Evolutionary conservation across 352 stramenopile genomes (phyloP).

Genomic region (Ochromonadaceae sp.): DNA sequence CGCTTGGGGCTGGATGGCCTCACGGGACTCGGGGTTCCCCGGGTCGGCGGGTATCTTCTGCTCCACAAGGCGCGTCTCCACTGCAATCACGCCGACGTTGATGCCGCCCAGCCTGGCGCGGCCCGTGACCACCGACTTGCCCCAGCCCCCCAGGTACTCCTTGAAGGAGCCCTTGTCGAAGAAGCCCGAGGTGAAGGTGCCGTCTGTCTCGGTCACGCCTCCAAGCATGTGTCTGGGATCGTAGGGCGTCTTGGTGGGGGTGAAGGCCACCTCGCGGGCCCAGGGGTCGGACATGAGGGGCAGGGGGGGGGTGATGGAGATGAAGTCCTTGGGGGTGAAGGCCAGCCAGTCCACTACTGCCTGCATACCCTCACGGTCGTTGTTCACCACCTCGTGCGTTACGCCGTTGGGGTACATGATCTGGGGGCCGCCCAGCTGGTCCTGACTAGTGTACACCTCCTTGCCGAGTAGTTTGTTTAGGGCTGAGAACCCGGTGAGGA

Average conservation of each 20-base stretch:
- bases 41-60: conserved; percentile 93
- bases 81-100: conserved; percentile 92
- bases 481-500: conserved; percentile 92
- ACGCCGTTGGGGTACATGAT: conserved; percentile 99
- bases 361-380: conserved; percentile 86
- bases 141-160: conserved; percentile 94
- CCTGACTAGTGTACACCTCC: conserved; percentile 97
- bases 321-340: conserved; percentile 81
- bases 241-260: conserved; percentile 84
- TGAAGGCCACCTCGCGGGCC: conserved; percentile 61
- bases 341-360: conserved; percentile 92
- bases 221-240: conserved; percentile 86
- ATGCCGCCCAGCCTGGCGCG: conserved; percentile 93
- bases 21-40: conserved; percentile 85
- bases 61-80: conserved; percentile 93
- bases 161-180: conserved; percentile 83
- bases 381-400: conserved; percentile 86
- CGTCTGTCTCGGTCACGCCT: conserved; percentile 50
- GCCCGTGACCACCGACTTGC: conserved; percentile 96
- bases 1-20: conserved; percentile 90
- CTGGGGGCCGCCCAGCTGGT: conserved; percentile 90
- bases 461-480: conserved; percentile 99
- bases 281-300: not conserved
- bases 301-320: conserved; percentile 11
- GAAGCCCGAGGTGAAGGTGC: conserved; percentile 81